Evolutionary conservation across 768 basidiomycete species (phyloP).

Genomic region (Chalciporus chontae): DNA sequence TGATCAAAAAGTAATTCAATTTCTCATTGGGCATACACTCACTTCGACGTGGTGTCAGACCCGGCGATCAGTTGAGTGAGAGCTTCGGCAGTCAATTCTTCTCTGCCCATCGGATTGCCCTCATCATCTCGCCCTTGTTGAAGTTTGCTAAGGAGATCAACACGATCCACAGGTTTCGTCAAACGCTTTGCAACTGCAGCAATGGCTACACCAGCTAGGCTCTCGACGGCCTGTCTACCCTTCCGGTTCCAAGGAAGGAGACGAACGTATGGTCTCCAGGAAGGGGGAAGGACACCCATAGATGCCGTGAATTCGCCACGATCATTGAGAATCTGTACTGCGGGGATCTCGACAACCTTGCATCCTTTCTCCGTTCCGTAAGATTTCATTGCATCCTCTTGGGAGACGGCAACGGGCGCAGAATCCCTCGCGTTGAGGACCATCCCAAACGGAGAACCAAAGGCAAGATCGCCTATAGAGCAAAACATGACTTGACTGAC

Average conservation of each 20-base stretch:
- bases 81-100: slow-evolving; percentile 87
- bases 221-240: slow-evolving; percentile 62
- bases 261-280: slow-evolving; percentile 62
- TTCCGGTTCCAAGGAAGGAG: slow-evolving; percentile 74
- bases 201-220: slow-evolving; percentile 75
- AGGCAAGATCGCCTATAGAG: slow-evolving; percentile 60
- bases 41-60: slow-evolving; percentile 94
- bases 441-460: slow-evolving; percentile 90
- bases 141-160: slow-evolving; percentile 79
- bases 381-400: slow-evolving; percentile 50
- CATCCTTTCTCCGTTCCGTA: slow-evolving; percentile 45
- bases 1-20: neutral
- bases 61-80: slow-evolving; percentile 85
- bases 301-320: slow-evolving; percentile 86
- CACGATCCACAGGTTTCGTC: slow-evolving; percentile 62
- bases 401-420: slow-evolving; percentile 62
- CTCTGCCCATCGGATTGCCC: slow-evolving; percentile 75
- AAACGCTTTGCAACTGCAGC: slow-evolving; percentile 79
- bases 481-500: neutral
- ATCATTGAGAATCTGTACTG: slow-evolving; percentile 81
- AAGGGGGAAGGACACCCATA: slow-evolving; percentile 72
- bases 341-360: slow-evolving; percentile 65
- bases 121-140: slow-evolving; percentile 72
- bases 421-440: slow-evolving; percentile 67
- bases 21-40: slow-evolving; percentile 18